Evolutionary conservation across 1,139 yeast genomes (phyloP).

Genomic region (Geotrichum phurueaensis): DNA sequence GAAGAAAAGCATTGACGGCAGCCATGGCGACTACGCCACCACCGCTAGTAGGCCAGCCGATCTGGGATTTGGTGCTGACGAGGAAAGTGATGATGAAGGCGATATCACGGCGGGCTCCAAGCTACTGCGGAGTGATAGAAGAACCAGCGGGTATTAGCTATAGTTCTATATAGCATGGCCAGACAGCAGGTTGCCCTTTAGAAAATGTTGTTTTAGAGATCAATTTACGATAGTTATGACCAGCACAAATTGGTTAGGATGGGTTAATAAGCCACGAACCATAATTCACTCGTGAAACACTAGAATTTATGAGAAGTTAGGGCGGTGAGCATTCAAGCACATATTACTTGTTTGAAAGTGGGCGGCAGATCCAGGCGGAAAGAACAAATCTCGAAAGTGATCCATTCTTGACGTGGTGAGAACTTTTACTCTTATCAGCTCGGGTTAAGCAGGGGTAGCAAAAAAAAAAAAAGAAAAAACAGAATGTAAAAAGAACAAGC

Average conservation of each 20-base stretch:
- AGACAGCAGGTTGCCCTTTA: not conserved
- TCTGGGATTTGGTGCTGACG: not conserved
- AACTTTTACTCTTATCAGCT: no score
- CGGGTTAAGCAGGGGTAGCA: no score
- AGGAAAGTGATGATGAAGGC: constrained; percentile 15
- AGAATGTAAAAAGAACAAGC: no score
- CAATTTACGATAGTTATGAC: not conserved
- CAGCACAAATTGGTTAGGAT: not conserved
- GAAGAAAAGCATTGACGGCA: not conserved
- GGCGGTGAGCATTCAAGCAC: not conserved
- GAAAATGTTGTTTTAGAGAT: not conserved
- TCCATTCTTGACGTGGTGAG: no score
- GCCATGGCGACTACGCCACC: not conserved
- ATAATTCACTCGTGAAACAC: not conserved
- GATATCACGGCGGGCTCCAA: constrained; percentile 16
- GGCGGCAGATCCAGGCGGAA: not conserved
- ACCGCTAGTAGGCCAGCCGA: not conserved
- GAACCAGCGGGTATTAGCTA: not conserved
- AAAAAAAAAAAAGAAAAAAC: no score
- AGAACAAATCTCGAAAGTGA: no score
- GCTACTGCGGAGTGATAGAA: constrained; percentile 4
- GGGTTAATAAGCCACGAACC: not conserved
- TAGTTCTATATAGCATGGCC: not conserved
- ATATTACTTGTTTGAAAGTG: not conserved
- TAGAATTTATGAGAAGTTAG: not conserved